Percentiles rank a stretch among this genome's conserved stretches.
phyloP scores from a whole-genome alignment of 2,329 filamentous ascomycete species.

The Fonsecaea pugnacius region DNA sequence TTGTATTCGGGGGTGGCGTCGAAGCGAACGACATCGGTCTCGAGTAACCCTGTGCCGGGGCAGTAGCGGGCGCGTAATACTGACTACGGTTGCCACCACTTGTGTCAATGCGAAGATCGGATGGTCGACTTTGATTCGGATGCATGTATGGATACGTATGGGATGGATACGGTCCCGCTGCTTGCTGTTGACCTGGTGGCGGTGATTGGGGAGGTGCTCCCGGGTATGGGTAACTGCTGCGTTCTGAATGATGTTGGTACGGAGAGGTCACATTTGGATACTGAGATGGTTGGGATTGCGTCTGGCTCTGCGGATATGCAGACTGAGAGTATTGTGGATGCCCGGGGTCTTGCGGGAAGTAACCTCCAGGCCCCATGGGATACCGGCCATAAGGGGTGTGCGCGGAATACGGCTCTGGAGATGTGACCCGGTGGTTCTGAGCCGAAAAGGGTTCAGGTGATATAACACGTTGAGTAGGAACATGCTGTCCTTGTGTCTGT shows the following conservation, averaged over 20 bases:
- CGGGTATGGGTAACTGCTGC: constrained; percentile 15
- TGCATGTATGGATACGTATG: constrained; percentile 9
- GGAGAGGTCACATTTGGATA: constrained; percentile 17
- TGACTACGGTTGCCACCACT: constrained; percentile 7
- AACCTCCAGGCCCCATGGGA: constrained; percentile 11
- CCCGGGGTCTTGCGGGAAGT: constrained; percentile 8
- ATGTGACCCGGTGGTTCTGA: constrained; percentile 21
- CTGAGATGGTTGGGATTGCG: constrained; percentile 15
- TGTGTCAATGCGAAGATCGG: constrained; percentile 34
- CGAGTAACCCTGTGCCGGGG: constrained; percentile 26
- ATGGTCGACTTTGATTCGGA: constrained; percentile 22
- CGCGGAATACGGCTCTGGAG: constrained; percentile 21
- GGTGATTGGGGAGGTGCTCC: constrained; percentile 6
- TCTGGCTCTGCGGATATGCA: constrained; percentile 8
- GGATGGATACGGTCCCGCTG: constrained; percentile 13
- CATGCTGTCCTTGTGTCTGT: constrained; percentile 8
- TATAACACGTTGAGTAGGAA: constrained; percentile 14
- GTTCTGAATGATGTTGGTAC: constrained; percentile 15
- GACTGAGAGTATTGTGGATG: constrained; percentile 10
- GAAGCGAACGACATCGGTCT: constrained; percentile 8
- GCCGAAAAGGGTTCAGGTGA: constrained; percentile 20
- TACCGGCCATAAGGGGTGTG: constrained; percentile 20
- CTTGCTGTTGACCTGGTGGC: constrained; percentile 13
- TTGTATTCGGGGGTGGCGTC: constrained; percentile 5
- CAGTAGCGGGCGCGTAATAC: constrained; percentile 20